Evolutionary conservation across 1,284 basidiomycete genomes (phyloP).

Genomic region (Xerocomus amazonicus): DNA sequence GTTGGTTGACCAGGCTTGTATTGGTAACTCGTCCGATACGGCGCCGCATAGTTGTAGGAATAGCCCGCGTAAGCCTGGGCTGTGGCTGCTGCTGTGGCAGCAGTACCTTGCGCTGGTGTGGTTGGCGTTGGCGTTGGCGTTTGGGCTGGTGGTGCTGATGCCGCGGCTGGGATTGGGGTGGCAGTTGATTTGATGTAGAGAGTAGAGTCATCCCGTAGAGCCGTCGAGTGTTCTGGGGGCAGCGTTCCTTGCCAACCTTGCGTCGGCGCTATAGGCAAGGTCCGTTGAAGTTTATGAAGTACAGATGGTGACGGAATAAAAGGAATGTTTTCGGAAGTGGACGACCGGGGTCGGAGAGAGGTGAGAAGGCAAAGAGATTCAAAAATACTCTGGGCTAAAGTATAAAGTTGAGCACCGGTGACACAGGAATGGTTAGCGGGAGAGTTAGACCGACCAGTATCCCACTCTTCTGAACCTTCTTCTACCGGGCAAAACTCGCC

Average conservation of each 20-base stretch:
- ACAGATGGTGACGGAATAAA: slow-evolving; percentile 58
- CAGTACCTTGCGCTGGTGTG: slow-evolving; percentile 25
- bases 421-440: not conserved
- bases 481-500: slow-evolving; percentile 49
- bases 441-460: slow-evolving; percentile 51
- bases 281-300: slow-evolving; percentile 64
- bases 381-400: slow-evolving; percentile 64
- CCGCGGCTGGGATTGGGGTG: slow-evolving; percentile 32
- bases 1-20: slow-evolving; percentile 33
- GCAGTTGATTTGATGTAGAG: slow-evolving; percentile 55
- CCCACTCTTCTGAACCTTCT: slow-evolving; percentile 73
- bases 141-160: slow-evolving; percentile 19
- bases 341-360: slow-evolving; percentile 64
- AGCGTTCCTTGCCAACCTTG: slow-evolving; percentile 75
- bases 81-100: slow-evolving; percentile 20
- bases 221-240: slow-evolving; percentile 50
- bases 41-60: slow-evolving; percentile 27
- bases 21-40: slow-evolving; percentile 32
- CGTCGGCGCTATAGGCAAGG: slow-evolving; percentile 55
- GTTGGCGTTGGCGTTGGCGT: slow-evolving; percentile 25
- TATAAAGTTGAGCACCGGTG: slow-evolving; percentile 11
- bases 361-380: slow-evolving; percentile 65
- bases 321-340: slow-evolving; percentile 37
- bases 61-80: slow-evolving; percentile 29
- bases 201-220: slow-evolving; percentile 71